Base-by-base conservation (phyloP, 169 alveolate genomes). In the Perkinsus chesapeaki region DNA sequence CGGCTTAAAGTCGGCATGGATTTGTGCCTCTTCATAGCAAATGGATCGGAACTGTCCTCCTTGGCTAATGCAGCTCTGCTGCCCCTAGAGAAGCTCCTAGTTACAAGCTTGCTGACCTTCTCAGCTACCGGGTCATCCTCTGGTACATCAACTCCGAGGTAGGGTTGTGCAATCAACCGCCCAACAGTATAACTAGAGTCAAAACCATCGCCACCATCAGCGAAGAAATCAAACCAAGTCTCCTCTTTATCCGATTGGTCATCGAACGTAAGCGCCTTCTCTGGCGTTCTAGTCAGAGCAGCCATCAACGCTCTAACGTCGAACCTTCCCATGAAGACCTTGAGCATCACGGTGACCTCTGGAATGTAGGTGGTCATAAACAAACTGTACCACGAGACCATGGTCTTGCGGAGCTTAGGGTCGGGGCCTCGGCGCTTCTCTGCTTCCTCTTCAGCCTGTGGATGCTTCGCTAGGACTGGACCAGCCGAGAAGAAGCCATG, bases 181-280 rank as follows among this genome's bases (percentile, higher is more conserved):
- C 73, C 93, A 37, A 91, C 60, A 31, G 93, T 60, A 37, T 91
- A 91, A 47, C 60, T 47, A 20, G 93, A 47, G 48, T 91, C 60
- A 39, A 91, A 91, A 39, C 93, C 93, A 73, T 91, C 93, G 5
- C 93, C 93, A 38, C 73, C 60, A 39, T 91, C 93, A 31, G 93
- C 93, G 38, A 91, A 47, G 48, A 91, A 91, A 39, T 91, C 93
- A 39, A 91, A 27, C 93, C 93, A 91, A 23, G 82, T 60, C 82
- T 60, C 82, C 23, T 60, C 82, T 23, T 60, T 60, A 60, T 60
- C 82, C 37, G 82, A 60, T 34, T 60, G 82, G 82, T 60, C 82
- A 0, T 60, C 82, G 31, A 60, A 60, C 12, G 82, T 60, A 27
- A 60, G 23, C 23, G 82, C 27, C 36, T 16, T 34, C 27, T 60